Evolutionary conservation across 1,284 basidiomycete genomes (phyloP), one percentile per base, ranked within the genome.

Genomic region (Pseudozyma pruni): DNA sequence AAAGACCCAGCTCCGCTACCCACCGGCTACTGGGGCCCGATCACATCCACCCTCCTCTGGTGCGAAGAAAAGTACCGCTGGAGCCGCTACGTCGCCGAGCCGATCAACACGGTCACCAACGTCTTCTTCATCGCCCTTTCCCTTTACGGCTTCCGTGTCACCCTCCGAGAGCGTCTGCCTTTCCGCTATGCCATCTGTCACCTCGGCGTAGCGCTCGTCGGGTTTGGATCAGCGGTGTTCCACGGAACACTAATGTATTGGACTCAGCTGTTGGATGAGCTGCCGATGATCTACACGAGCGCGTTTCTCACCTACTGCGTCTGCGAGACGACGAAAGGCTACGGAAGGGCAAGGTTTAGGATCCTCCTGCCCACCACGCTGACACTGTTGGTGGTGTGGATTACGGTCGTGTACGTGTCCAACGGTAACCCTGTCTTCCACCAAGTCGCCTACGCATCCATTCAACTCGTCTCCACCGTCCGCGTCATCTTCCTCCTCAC

Each of bases 341-440:
- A 72, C 38, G 35, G 40, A n/a, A 69, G 67, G 9, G 59, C 59
- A 1, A 23, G 62, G 1, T 73, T 62, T 27, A 37, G 59, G 1
- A n/a, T 71, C 20, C 34, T 76, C 0, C 58, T 80, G 1, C 54
- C 78, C 10, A 13, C 43, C 10, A 23, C 33, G 10, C 44, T 82
- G 37, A 19, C 68, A 13, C 29, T 54, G 10, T 11, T 72, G 22
- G 69, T 74, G 19, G 37, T 50, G 8, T 72, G 70, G 49, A 78
- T 79, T 27, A 75, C 75, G 0, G 64, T 68, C 16, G 53, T 71
- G 48, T 86, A 86, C 67, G 61, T 85, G 19, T 67, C 62, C 51
- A 83, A 85, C 39, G 84, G 84, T 2, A 86, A 87, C 75, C 86
- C 86, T 0, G 83, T 86, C 8, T 85, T 86, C 48, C 86, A 87